These are phyloP conservation scores for Xylaria sp. DNA, from an alignment of 2,329 filamentous ascomycete species.

Conservation along the genomic window DNA sequence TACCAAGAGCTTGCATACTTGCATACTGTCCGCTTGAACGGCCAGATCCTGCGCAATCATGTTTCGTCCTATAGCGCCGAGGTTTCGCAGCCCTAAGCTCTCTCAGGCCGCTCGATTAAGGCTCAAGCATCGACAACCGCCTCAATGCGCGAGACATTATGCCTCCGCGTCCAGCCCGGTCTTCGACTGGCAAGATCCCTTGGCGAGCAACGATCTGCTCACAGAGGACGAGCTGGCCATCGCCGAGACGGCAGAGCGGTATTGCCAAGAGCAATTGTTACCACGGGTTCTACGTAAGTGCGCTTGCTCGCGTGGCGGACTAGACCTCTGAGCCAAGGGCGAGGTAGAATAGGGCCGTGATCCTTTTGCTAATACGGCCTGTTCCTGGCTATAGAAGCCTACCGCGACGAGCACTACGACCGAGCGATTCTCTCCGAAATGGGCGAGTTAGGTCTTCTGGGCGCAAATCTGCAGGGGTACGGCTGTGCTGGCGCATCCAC, in stretches of 20 bases:
- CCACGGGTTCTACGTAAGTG: constrained; percentile 84
- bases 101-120: constrained; percentile 37
- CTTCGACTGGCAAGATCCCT: constrained; percentile 94
- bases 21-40: background rate
- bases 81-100: constrained; percentile 32
- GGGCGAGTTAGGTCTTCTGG: constrained; percentile 90
- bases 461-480: constrained; percentile 87
- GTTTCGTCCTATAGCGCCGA: constrained; percentile 44
- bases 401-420: constrained; percentile 88
- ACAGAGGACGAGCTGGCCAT: constrained; percentile 94
- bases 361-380: constrained; percentile 29
- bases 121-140: constrained; percentile 31
- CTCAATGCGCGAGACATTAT: constrained; percentile 41
- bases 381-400: constrained; percentile 47
- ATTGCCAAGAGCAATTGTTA: constrained; percentile 89
- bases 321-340: background rate
- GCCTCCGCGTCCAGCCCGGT: constrained; percentile 47
- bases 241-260: constrained; percentile 88
- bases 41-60: constrained; percentile 37
- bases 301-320: background rate
- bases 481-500: constrained; percentile 89
- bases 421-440: constrained; percentile 87
- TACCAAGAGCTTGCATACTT: background rate
- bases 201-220: constrained; percentile 77
- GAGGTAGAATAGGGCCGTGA: background rate